Evolutionary conservation across 805 yeast genomes (phyloP).

Genomic region (Myxozyma neotropica): DNA sequence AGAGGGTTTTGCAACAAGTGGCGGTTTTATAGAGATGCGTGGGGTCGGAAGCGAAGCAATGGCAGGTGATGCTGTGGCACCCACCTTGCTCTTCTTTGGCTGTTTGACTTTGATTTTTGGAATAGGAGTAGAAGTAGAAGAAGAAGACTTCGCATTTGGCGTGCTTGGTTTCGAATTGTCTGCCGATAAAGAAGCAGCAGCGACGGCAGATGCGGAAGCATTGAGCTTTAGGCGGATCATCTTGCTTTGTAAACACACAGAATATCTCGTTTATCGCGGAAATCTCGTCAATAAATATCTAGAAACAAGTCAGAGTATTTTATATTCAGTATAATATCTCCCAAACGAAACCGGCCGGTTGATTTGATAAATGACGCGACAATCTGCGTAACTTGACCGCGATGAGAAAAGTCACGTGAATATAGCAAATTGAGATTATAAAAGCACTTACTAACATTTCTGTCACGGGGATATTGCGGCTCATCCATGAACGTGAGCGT

Average conservation of each 20-base stretch:
- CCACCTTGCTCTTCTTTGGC: slow-evolving; percentile 19
- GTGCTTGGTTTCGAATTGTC: slow-evolving; percentile 1
- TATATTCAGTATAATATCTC: too few relatives aligned
- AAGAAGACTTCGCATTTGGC: slow-evolving; percentile 2
- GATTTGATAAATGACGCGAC: too few relatives aligned
- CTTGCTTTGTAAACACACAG: background rate
- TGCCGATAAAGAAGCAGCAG: slow-evolving; percentile 6
- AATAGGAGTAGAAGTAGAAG: slow-evolving; percentile 6
- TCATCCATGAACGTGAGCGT: slow-evolving; percentile 4
- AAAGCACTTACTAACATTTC: too few relatives aligned
- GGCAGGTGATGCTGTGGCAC: background rate
- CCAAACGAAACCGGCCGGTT: too few relatives aligned
- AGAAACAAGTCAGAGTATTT: too few relatives aligned
- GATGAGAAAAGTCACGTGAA: too few relatives aligned
- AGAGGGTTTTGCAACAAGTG: slow-evolving; percentile 15
- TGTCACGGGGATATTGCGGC: too few relatives aligned
- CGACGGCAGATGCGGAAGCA: slow-evolving; percentile 14
- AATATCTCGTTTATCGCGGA: too few relatives aligned
- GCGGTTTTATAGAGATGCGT: slow-evolving; percentile 32
- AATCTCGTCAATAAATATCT: too few relatives aligned
- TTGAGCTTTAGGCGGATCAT: slow-evolving; percentile 27
- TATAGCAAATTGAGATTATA: too few relatives aligned
- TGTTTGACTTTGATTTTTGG: slow-evolving; percentile 30
- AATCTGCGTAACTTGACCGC: too few relatives aligned
- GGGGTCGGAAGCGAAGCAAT: slow-evolving; percentile 14